phyloP scores from a whole-genome alignment of 129 eudicot genomes.

The Cynara cardunculus region DNA sequence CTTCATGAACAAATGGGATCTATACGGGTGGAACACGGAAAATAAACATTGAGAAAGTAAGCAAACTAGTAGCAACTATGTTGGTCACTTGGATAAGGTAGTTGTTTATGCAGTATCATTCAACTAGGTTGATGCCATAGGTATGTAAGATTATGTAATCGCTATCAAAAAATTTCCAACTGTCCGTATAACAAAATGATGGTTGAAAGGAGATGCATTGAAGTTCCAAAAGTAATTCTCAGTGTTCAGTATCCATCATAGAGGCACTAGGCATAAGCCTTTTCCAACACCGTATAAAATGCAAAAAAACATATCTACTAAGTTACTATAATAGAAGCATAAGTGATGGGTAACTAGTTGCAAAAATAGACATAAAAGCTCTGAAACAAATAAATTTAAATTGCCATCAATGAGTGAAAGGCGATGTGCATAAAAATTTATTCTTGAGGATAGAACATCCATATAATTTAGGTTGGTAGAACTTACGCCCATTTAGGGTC shows the following conservation, averaged over 20 bases:
- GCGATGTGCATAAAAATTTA: neutral
- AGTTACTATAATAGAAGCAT: neutral
- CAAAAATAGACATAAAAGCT: neutral
- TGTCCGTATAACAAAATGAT: neutral
- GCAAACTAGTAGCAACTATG: neutral
- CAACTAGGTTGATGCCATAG: neutral
- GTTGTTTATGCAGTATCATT: neutral
- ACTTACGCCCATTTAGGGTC: conserved; percentile 99
- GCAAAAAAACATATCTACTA: neutral
- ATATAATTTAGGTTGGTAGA: conserved; percentile 16
- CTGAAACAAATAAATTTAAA: neutral
- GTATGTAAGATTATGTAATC: neutral
- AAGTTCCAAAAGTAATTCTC: neutral
- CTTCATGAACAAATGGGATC: neutral
- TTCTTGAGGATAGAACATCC: neutral
- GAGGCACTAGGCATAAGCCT: conserved; percentile 6
- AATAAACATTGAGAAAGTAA: neutral
- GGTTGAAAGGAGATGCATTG: neutral
- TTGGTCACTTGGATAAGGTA: neutral
- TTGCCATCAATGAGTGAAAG: neutral
- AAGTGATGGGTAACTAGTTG: neutral
- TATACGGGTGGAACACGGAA: neutral
- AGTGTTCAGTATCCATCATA: neutral
- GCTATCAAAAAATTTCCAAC: neutral
- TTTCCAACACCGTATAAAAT: neutral